Conservation (phyloP, 495 filamentous ascomycete species). For the Hapsidospora chrysogenum region DNA sequence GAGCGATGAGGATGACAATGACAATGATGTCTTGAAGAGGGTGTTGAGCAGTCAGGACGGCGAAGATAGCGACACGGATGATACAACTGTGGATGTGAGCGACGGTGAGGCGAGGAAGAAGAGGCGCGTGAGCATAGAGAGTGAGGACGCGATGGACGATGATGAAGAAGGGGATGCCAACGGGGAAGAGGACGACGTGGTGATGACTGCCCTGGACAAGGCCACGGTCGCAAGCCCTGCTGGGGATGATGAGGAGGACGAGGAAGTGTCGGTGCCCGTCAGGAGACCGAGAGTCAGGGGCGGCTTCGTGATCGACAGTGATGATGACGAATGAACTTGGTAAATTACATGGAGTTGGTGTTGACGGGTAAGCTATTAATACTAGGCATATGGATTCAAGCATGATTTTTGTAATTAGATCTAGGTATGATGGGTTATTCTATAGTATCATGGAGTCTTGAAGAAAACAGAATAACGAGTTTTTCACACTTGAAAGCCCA, state of each 20-base stretch:
- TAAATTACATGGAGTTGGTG: neutral
- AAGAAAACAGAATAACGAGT: too few species aligned
- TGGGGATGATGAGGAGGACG: conserved; percentile 10
- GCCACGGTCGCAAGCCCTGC: neutral
- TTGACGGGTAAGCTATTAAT: too few species aligned
- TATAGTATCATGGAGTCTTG: too few species aligned
- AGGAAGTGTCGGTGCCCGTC: conserved; percentile 10
- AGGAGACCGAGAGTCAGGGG: conserved; percentile 16
- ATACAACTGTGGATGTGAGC: conserved; percentile 5
- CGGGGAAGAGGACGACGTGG: conserved; percentile 7
- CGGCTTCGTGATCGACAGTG: conserved; percentile 32
- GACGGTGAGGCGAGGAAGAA: conserved; percentile 8
- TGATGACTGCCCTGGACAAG: neutral
- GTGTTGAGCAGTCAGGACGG: conserved; percentile 5
- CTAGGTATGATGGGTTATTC: too few species aligned
- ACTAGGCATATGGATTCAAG: neutral
- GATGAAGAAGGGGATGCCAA: neutral
- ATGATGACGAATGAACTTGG: conserved; percentile 22
- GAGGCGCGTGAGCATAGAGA: neutral
- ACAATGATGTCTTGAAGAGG: conserved; percentile 14
- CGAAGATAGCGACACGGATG: conserved; percentile 4
- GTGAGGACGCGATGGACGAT: neutral
- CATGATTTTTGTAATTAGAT: too few species aligned
- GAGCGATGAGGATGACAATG: conserved; percentile 8
- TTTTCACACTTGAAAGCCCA: too few species aligned